These are phyloP conservation scores for Penicillium arizonense DNA, from an alignment of 495 filamentous ascomycete species.

Conservation along the genomic window DNA sequence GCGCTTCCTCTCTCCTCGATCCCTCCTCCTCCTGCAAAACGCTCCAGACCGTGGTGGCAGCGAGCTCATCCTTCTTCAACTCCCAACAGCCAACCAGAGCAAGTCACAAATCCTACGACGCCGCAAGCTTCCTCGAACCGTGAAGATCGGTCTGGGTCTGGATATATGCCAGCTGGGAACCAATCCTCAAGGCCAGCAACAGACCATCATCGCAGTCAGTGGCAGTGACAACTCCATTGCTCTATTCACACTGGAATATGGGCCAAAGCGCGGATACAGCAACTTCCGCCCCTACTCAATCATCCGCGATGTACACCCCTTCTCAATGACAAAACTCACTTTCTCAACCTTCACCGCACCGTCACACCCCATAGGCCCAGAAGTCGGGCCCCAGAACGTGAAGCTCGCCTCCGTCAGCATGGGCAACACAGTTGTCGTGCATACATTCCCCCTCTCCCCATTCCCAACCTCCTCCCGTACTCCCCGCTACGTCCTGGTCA, in stretches of 20 bases:
- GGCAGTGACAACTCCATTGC: constrained; percentile 80
- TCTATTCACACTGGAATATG: constrained; percentile 68
- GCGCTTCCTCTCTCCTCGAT: constrained; percentile 66
- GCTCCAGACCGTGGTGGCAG: constrained; percentile 56
- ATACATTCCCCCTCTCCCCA: constrained; percentile 73
- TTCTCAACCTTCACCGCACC: constrained; percentile 73
- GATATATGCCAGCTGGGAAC: constrained; percentile 67
- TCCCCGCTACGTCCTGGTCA: constrained; percentile 66
- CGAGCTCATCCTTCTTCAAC: constrained; percentile 66
- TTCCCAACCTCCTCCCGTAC: constrained; percentile 44
- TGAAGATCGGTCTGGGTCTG: constrained; percentile 69
- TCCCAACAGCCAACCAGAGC: constrained; percentile 23
- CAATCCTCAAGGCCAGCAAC: constrained; percentile 55
- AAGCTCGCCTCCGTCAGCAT: constrained; percentile 84
- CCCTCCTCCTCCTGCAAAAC: constrained; percentile 51
- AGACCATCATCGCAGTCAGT: constrained; percentile 78
- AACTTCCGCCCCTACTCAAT: constrained; percentile 61
- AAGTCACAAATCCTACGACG: constrained; percentile 46
- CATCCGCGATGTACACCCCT: constrained; percentile 72
- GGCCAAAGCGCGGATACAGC: constrained; percentile 49
- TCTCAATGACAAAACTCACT: constrained; percentile 79
- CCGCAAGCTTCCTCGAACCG: constrained; percentile 53
- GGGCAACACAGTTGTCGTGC: constrained; percentile 81
- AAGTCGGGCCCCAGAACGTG: constrained; percentile 56
- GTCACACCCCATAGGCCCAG: constrained; percentile 40